phyloP scores from a whole-genome alignment of 2,329 filamentous ascomycete species.

The Colletotrichum sp. region DNA sequence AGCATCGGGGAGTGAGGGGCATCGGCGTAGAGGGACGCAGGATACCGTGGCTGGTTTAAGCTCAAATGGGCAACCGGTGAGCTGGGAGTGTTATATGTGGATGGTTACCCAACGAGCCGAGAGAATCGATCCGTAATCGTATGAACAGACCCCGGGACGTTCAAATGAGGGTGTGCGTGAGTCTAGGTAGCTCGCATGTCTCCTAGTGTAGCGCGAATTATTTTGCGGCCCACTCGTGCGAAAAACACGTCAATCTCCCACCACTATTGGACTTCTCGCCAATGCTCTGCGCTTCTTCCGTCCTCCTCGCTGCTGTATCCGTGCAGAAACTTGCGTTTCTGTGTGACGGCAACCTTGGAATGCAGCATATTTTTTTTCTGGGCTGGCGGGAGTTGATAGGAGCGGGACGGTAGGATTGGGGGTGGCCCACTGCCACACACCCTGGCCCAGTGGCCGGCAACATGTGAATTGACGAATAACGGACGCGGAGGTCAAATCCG shows the following conservation, averaged over 20 bases:
- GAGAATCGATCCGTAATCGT: conserved; percentile 2
- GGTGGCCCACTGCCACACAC: not conserved
- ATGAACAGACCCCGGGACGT: not conserved
- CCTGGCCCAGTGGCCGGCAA: not conserved
- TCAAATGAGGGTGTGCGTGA: not conserved
- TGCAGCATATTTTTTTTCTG: not conserved
- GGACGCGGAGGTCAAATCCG: not conserved
- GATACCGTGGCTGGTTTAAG: conserved; percentile 15
- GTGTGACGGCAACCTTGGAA: not conserved
- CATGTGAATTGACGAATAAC: not conserved
- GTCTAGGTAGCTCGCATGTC: not conserved
- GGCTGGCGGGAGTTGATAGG: not conserved
- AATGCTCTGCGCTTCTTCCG: not conserved
- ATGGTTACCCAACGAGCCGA: conserved; percentile 6
- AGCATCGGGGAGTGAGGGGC: not conserved
- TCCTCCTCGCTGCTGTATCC: not conserved
- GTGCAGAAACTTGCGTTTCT: not conserved
- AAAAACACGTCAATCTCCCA: not conserved
- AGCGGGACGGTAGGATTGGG: not conserved
- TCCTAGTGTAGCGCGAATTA: not conserved
- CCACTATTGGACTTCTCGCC: not conserved
- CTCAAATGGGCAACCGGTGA: conserved; percentile 20
- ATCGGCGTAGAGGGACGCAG: conserved; percentile 2
- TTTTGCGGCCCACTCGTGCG: not conserved
- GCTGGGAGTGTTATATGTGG: conserved; percentile 5